Percentiles rank a stretch among this genome's conserved stretches.
These are phyloP conservation scores for Myrica gale DNA, from an alignment of 306 rosid species.

Conservation along the genomic window DNA sequence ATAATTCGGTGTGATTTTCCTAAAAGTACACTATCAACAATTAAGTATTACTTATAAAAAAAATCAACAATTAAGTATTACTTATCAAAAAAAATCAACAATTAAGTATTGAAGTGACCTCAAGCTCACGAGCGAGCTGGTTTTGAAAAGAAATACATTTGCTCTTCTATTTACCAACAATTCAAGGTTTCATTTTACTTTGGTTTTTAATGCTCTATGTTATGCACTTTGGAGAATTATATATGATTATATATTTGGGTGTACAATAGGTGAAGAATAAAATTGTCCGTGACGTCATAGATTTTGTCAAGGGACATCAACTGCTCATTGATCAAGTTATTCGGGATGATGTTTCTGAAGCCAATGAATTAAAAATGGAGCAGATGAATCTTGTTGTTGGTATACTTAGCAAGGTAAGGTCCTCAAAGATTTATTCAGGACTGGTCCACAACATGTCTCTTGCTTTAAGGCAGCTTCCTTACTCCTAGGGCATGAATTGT, in stretches of 20 bases:
- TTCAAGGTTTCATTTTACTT: not conserved
- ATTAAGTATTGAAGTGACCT: not conserved
- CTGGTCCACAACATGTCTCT: conserved; percentile 14
- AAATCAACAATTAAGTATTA: no score
- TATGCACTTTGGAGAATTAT: conserved; percentile 4
- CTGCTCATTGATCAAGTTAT: conserved; percentile 73
- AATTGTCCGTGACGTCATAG: conserved; percentile 84
- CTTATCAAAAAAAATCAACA: no score
- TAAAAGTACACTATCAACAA: not conserved
- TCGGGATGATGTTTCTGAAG: conserved; percentile 64
- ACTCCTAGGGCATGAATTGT: not conserved
- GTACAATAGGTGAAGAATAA: conserved; percentile 74
- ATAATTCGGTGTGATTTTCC: not conserved
- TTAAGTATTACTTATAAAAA: no score
- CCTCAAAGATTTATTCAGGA: conserved; percentile 2
- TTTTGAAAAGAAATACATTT: not conserved
- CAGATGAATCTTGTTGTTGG: conserved; percentile 89
- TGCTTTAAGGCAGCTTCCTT: conserved; percentile 21
- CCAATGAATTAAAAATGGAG: conserved; percentile 74
- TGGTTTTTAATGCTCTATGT: not conserved
- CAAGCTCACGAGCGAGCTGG: not conserved
- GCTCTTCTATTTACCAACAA: not conserved
- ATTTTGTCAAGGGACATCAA: conserved; percentile 85
- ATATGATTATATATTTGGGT: conserved; percentile 7
- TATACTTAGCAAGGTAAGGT: conserved; percentile 84